These are phyloP conservation scores for Casuarina glauca DNA, from an alignment of 306 rosid genomes.

Conservation along the genomic window DNA sequence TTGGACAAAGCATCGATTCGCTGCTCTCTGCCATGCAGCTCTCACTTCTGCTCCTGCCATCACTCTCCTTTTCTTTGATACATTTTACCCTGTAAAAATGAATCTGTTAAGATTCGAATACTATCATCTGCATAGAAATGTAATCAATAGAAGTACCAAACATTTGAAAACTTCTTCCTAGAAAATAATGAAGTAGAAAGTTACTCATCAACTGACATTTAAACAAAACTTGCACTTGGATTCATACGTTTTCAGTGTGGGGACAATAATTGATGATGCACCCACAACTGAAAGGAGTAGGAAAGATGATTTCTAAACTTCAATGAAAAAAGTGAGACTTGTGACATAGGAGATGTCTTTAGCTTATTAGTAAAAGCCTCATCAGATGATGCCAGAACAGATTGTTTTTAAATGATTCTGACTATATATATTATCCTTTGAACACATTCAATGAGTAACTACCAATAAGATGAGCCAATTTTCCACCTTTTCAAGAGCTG, in stretches of 20 bases:
- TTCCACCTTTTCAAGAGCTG: background rate
- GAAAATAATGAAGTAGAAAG: background rate
- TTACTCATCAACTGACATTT: background rate
- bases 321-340: background rate
- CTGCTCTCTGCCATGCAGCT: constrained; percentile 87
- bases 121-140: constrained; percentile 13
- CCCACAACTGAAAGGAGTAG: constrained; percentile 4
- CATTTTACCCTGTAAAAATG: constrained; percentile 38
- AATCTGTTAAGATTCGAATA: constrained; percentile 6
- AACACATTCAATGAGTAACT: background rate
- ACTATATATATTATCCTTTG: background rate
- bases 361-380: background rate
- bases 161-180: constrained; percentile 11
- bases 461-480: background rate
- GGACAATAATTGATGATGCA: background rate
- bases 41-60: constrained; percentile 91
- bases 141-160: background rate
- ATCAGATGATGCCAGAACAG: background rate
- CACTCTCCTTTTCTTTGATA: constrained; percentile 24
- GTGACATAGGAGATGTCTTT: background rate
- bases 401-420: background rate
- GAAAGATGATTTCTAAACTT: background rate
- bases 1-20: constrained; percentile 83
- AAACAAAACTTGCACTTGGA: background rate
- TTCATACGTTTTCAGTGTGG: background rate